Evolutionary conservation across 495 filamentous ascomycete species (phyloP), one percentile per base, ranked within the genome.

Genomic region (Neurospora sp.): DNA sequence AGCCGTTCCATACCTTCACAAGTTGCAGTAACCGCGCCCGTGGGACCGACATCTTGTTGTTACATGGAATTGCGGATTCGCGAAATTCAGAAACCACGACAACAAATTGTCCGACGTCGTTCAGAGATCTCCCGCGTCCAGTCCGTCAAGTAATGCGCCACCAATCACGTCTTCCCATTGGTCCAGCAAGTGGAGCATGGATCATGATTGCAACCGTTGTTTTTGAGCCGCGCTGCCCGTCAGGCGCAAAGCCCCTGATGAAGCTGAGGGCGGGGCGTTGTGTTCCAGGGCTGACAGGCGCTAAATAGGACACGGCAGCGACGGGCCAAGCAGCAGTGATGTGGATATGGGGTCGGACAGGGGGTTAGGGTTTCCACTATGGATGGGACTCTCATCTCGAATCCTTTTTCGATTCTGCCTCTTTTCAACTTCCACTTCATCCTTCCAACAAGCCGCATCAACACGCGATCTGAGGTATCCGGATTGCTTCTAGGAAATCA

Each of bases 21-120:
- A 97, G 87, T 74, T 92, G 91, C 71, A 95, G 74, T 38, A 97
- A 79, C 75, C 94, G 89, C 71, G 87, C 87, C 68, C 90, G 89
- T 70, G 91, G 84, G 78, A 93, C 87, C 39, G 92, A 86, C 93
- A 96, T 96, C 75, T 83, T 82, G 79, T 65, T 68, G 69, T 79
- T 75, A 79, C 75, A 78, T 78, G 71, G 73, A 77, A 40, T 61
- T 38, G 65, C 18, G 35, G 72, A 70, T 45, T 72, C 44, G 70
- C 65, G 40, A 70, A 9, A 38, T 40, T 42, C 42, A 38, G 71
- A 61, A 69, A 38, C 41, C 48, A 65, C 70, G 40, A 70, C 27
- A 75, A 74, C 69, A 71, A 16, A 59, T 35, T 41, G 71, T 71
- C 61, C 31, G 53, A 70, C 74, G 73, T 70, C 70, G 73, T 74